Percentiles rank a stretch among this genome's conserved stretches.
These are phyloP conservation scores for Kwoniella sp. DNA, from an alignment of 768 basidiomycete genomes.

Conservation along the genomic window DNA sequence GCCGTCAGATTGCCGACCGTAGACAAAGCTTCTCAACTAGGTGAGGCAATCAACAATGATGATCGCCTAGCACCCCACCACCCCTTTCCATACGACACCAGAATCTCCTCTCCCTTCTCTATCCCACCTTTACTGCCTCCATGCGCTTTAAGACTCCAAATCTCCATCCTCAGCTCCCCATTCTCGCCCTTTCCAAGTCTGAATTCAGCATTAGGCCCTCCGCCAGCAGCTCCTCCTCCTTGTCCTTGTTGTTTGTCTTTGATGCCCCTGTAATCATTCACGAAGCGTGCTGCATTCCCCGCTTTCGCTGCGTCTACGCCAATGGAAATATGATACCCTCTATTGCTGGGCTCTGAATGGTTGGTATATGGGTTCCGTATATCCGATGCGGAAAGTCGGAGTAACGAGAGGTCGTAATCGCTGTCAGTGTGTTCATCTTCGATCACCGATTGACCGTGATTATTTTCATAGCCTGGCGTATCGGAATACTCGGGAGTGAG, in stretches of 20 bases:
- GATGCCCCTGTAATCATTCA: slow-evolving; percentile 89
- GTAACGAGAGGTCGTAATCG: slow-evolving; percentile 84
- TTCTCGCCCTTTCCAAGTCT: slow-evolving; percentile 40
- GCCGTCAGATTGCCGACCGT: too few species aligned
- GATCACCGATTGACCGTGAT: too few species aligned
- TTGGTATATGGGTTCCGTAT: slow-evolving; percentile 30
- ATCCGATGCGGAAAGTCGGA: slow-evolving; percentile 39
- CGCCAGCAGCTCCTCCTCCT: too few species aligned
- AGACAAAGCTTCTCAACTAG: too few species aligned
- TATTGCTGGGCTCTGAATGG: too few species aligned
- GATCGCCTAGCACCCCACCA: slow-evolving; percentile 70
- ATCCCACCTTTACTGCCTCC: slow-evolving; percentile 60
- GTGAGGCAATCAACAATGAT: too few species aligned
- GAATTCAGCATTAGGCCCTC: slow-evolving; percentile 51
- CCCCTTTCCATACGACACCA: slow-evolving; percentile 84
- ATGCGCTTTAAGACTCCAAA: slow-evolving; percentile 62
- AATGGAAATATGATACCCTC: slow-evolving; percentile 60
- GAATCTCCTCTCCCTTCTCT: slow-evolving; percentile 77
- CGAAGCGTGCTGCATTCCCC: slow-evolving; percentile 86
- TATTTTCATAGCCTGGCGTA: slow-evolving; percentile 55
- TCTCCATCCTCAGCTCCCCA: slow-evolving; percentile 71
- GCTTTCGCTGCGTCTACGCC: slow-evolving; percentile 71
- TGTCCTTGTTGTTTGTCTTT: slow-evolving; percentile 29
- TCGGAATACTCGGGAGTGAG: slow-evolving; percentile 62
- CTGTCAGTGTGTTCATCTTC: slow-evolving; percentile 31